phyloP scores from a whole-genome alignment of 768 basidiomycete genomes.

The Suillus plorans region DNA sequence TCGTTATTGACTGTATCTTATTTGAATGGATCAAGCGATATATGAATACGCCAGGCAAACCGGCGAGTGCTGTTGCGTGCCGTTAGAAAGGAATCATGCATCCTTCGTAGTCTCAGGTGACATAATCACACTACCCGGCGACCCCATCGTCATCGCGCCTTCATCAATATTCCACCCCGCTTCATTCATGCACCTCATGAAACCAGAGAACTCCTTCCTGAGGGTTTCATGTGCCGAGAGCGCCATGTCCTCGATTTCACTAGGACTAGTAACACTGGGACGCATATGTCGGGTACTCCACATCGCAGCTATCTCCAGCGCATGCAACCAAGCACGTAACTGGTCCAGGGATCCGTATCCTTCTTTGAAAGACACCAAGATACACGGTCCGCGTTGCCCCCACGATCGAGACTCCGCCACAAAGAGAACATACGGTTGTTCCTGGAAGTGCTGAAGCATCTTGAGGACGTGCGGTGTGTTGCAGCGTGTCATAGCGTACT shows the following conservation, averaged over 20 bases:
- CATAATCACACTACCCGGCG: constrained; percentile 23
- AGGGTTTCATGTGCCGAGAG: constrained; percentile 13
- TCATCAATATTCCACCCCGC: constrained; percentile 40
- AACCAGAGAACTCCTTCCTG: constrained; percentile 16
- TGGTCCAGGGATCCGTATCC: constrained; percentile 48
- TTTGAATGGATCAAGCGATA: neutral
- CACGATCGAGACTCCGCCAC: constrained; percentile 24
- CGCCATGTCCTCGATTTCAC: constrained; percentile 10
- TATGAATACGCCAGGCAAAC: neutral
- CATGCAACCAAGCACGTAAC: constrained; percentile 53
- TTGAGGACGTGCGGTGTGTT: constrained; percentile 17
- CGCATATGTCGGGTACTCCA: neutral
- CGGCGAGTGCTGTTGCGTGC: neutral
- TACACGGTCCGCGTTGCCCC: neutral
- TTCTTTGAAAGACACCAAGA: constrained; percentile 52
- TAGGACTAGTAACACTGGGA: constrained; percentile 4
- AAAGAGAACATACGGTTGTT: constrained; percentile 56
- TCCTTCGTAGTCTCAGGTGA: neutral
- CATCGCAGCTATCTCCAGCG: constrained; percentile 18
- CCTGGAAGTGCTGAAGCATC: constrained; percentile 40
- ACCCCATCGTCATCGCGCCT: constrained; percentile 32
- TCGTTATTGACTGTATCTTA: neutral
- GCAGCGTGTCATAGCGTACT: constrained; percentile 16
- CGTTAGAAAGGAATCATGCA: neutral
- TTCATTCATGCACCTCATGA: constrained; percentile 17